Conservation (phyloP, 257 asterid species). For the Petunia secreta region DNA sequence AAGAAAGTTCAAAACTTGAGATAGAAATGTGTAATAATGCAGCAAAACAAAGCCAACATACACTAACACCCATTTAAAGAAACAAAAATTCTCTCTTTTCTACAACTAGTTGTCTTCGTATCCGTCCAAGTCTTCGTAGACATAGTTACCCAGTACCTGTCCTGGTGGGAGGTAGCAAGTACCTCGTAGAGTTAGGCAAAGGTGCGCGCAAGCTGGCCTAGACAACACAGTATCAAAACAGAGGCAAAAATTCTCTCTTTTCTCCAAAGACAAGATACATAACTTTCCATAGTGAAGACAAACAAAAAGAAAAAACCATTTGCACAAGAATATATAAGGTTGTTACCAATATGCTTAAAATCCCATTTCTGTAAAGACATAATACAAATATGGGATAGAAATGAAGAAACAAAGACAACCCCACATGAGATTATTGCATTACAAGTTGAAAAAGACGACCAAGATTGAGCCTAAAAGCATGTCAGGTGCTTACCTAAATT, state of each 20-base stretch:
- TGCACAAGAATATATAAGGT: not conserved
- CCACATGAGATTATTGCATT: not conserved
- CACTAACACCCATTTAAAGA: not conserved
- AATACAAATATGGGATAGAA: constrained; percentile 1
- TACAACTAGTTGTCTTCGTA: not conserved
- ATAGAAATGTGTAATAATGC: not conserved
- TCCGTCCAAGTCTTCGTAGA: no score
- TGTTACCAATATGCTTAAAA: not conserved
- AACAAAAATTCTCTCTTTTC: not conserved
- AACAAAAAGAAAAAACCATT: not conserved
- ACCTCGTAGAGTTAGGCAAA: no score
- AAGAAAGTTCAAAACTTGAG: not conserved
- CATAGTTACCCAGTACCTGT: no score
- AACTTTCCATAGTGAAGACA: not conserved
- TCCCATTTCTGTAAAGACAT: not conserved
- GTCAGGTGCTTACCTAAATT: constrained; percentile 8
- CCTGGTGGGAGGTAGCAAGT: no score
- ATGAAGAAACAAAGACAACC: not conserved
- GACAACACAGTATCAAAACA: no score
- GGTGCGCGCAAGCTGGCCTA: no score
- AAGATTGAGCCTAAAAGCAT: not conserved
- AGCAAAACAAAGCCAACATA: not conserved
- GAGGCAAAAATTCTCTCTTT: not conserved
- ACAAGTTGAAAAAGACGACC: not conserved
- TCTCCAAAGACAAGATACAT: not conserved